Base-by-base conservation (phyloP, 192 early-diverging fungal species). In the Dimargaris xerosporica region DNA sequence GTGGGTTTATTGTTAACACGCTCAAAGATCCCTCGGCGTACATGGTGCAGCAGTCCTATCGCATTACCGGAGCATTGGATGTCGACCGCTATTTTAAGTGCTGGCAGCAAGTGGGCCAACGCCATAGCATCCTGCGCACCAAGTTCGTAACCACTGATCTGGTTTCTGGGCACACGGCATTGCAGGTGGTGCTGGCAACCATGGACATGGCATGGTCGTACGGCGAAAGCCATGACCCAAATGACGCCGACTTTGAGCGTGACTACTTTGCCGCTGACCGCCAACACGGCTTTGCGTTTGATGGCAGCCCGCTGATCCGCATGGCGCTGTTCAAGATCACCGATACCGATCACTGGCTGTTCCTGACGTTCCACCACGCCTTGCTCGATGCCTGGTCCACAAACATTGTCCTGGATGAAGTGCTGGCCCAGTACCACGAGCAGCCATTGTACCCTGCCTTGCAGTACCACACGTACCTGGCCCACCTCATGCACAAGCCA, bases 291-390 rank as follows among this genome's bases (percentile, higher is more conserved):
- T 51, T 51, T n/a, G 25, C 50, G 6, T n/a, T 51, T 5, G 50
- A 51, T 21, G 50, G n/a, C n/a, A n/a, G 50, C 10, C 50, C 50
- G 21, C 50, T 51, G 5, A 7, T 51, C n/a, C 50, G 50, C 6
- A 13, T 51, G n/a, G 50, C 50, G 19, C 11, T 51, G 6, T 51
- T 13, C 25, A 5, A 23, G 19, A n/a, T 5, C 21, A 6, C 13
- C n/a, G 21, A 51, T 51, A 6, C 7, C 50, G 5, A 23, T 5
- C 50, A 51, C n/a, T 5, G 16, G 28, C 19, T 59, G 12, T 6
- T 59, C 56, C 28, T 59, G 9, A 39, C 56, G 13, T 15, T 59
- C 31, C 56, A 59, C 56, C 56, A 59, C 34, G 28, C 56, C 56
- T 23, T 59, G 9, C 13, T 59, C 30, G 56, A 59, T 34, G 56